Conservation (phyloP, 305 asterid species). For the Nicotiana rustica region DNA sequence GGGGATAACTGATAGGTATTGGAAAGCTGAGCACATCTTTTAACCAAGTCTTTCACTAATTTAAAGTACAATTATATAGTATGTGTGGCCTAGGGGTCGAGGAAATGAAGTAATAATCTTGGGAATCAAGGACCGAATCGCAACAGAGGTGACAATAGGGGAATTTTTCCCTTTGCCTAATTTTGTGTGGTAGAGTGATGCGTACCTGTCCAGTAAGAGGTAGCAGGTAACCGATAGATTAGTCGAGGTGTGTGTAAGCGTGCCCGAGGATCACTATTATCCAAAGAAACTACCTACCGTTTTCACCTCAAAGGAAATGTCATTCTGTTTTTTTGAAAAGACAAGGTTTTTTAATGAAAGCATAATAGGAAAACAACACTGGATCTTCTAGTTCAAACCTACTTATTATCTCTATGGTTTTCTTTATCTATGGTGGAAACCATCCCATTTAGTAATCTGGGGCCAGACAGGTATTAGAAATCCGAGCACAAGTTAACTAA, state of each 20-base stretch:
- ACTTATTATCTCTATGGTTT: background rate
- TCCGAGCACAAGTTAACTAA: background rate
- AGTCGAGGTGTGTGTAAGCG: background rate
- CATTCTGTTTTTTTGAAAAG: background rate
- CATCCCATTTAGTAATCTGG: background rate
- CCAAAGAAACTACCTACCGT: background rate
- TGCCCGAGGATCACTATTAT: background rate
- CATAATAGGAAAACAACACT: background rate
- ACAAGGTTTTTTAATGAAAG: background rate
- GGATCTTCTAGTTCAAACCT: background rate
- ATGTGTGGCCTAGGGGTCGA: background rate
- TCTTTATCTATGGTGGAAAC: background rate
- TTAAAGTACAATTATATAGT: background rate
- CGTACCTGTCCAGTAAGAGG: background rate
- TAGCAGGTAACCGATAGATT: conserved; percentile 1
- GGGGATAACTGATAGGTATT: conserved; percentile 4
- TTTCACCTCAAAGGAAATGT: background rate
- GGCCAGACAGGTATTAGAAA: conserved; percentile 15
- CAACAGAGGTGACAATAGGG: background rate
- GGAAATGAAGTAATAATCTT: background rate
- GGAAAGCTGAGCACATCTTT: conserved; percentile 5
- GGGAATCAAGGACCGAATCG: background rate
- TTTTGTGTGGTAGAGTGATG: background rate
- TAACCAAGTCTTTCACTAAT: background rate
- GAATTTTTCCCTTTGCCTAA: conserved; percentile 12